These are phyloP conservation scores for Camellia japonica DNA, from an alignment of 148 eudicot genomes.

Conservation along the genomic window DNA sequence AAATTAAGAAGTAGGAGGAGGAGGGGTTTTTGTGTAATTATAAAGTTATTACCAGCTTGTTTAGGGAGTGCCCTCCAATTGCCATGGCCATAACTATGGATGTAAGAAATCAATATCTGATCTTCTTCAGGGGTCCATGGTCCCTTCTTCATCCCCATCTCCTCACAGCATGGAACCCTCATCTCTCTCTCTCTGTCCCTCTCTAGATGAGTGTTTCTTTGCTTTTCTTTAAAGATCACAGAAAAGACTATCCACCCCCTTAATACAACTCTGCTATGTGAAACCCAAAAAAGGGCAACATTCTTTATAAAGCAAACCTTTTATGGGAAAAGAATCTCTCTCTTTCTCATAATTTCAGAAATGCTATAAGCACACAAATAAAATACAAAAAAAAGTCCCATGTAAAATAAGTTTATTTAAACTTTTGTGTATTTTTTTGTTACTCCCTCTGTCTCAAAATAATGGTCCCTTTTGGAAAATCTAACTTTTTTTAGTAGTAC, in stretches of 20 bases:
- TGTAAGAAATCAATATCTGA: slow-evolving; percentile 12
- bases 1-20: too few species aligned
- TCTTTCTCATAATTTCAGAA: neutral
- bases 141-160: slow-evolving; percentile 21
- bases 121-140: slow-evolving; percentile 22
- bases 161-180: slow-evolving; percentile 23
- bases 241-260: too few species aligned
- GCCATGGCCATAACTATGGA: slow-evolving; percentile 1
- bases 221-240: neutral
- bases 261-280: neutral
- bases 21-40: neutral
- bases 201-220: neutral
- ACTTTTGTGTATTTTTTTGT: too few species aligned
- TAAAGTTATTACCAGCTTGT: neutral
- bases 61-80: slow-evolving; percentile 18
- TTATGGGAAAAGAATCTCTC: neutral
- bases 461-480: too few species aligned
- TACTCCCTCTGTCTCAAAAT: too few species aligned
- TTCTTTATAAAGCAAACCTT: neutral
- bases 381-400: too few species aligned
- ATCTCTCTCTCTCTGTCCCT: slow-evolving; percentile 18
- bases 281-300: neutral
- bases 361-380: too few species aligned
- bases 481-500: too few species aligned
- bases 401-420: too few species aligned